phyloP scores from a whole-genome alignment of 345 rosid species.

The Sisymbrium altissimum region DNA sequence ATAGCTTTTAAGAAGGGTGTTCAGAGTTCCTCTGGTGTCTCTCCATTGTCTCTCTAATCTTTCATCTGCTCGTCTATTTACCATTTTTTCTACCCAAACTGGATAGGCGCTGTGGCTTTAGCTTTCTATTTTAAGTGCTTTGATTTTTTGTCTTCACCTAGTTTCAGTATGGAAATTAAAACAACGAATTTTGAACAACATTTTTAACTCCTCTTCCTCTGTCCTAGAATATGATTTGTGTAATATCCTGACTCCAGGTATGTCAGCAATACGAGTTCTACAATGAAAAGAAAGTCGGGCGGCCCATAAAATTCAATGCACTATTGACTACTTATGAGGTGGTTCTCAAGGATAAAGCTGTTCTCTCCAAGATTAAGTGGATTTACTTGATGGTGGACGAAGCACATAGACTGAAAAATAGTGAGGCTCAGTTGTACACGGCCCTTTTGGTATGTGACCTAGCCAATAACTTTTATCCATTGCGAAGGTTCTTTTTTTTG shows the following conservation, averaged over 20 bases:
- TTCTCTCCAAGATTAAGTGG: slow-evolving; percentile 96
- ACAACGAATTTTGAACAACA: neutral
- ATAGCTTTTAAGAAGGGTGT: neutral
- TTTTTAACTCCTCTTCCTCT: neutral
- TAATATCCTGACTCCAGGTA: slow-evolving; percentile 50
- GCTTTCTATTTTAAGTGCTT: neutral
- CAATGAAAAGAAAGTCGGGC: slow-evolving; percentile 79
- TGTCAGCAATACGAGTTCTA: slow-evolving; percentile 94
- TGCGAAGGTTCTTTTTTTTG: slow-evolving; percentile 17
- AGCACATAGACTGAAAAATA: slow-evolving; percentile 97
- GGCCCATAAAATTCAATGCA: slow-evolving; percentile 83
- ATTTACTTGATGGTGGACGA: slow-evolving; percentile 98
- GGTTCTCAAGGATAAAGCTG: slow-evolving; percentile 89
- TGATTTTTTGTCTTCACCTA: neutral
- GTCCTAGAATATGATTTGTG: neutral
- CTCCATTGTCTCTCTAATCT: slow-evolving; percentile 2
- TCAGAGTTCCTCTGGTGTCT: slow-evolving; percentile 12
- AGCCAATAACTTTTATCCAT: slow-evolving; percentile 10
- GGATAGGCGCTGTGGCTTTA: neutral
- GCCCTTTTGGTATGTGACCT: slow-evolving; percentile 65
- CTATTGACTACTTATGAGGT: slow-evolving; percentile 97
- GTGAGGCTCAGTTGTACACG: slow-evolving; percentile 97
- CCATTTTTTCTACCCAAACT: neutral
- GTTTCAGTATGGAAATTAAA: neutral
- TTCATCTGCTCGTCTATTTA: neutral